A percentile compares a stretch with the other conserved stretches of the same genome.
phyloP scores from a whole-genome alignment of 257 asterid genomes.

The Handroanthus guayacan region DNA sequence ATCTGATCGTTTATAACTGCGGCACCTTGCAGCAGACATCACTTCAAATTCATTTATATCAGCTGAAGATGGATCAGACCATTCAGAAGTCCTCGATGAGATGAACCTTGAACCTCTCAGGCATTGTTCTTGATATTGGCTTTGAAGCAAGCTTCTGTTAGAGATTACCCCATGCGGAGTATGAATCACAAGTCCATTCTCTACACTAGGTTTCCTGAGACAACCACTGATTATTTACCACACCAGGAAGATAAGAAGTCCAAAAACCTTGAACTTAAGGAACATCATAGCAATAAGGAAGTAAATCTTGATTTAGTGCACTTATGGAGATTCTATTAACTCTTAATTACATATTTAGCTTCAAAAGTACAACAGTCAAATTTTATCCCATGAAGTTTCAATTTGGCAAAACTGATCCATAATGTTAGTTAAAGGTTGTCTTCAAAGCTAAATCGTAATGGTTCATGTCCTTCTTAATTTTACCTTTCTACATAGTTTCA shows the following conservation, averaged over 20 bases:
- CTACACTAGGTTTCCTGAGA: slow-evolving; percentile 78
- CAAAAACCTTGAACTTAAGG: background rate
- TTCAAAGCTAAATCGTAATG: too few species aligned
- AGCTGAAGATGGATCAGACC: slow-evolving; percentile 55
- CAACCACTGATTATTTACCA: slow-evolving; percentile 25
- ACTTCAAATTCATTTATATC: slow-evolving; percentile 58
- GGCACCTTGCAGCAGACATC: slow-evolving; percentile 89
- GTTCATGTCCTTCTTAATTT: too few species aligned
- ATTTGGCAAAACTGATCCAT: too few species aligned
- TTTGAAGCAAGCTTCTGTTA: slow-evolving; percentile 61
- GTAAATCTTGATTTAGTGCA: background rate
- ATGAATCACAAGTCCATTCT: slow-evolving; percentile 75
- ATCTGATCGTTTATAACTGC: slow-evolving; percentile 57
- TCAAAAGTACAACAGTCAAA: background rate
- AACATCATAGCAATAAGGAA: slow-evolving; percentile 19
- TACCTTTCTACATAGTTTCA: too few species aligned
- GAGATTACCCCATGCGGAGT: slow-evolving; percentile 75
- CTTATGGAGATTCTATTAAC: background rate
- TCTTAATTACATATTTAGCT: background rate
- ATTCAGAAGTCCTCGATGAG: slow-evolving; percentile 56
- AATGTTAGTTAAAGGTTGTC: too few species aligned
- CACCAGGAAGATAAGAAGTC: slow-evolving; percentile 19
- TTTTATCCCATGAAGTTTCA: too few species aligned
- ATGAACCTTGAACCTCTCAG: slow-evolving; percentile 71
- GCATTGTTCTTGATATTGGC: slow-evolving; percentile 66